Base-by-base conservation (phyloP, 2,329 filamentous ascomycete genomes). In the Arthrobotrys iridis region DNA sequence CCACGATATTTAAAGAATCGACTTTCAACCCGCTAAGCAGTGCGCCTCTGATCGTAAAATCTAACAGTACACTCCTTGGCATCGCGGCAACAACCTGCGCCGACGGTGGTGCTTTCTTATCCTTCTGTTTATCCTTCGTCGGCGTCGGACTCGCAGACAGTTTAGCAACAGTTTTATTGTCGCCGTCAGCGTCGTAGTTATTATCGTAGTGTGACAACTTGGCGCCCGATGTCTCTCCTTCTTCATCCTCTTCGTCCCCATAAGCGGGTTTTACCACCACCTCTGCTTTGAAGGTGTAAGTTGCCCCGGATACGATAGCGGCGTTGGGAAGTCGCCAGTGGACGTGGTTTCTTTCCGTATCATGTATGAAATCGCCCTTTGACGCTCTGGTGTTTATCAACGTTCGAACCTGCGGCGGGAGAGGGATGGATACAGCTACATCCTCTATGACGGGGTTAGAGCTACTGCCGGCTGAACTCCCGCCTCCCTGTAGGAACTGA, bases 1-100 rank as follows among this genome's bases (percentile, higher is more conserved):
- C 85, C 81, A 93, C 86, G 79, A 93, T 82, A 80, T 88, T 80
- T 80, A 93, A 87, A 82, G 88, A 89, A 78, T 90, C 89, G 28
- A 91, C 86, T 81, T 86, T 90, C 55, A 91, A 84, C 2, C 89
- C 89, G 79, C 89, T 90, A 13, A 89, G 85, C 78, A 91, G 80
- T 88, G 89, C 90, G 3, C 89, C 89, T 81, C 89, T 90, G 52
- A 90, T 87, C 0, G 88, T 85, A 80, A 91, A 90, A 81, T 90
- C 93, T 70, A 92, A 87, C 1, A 89, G 87, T 2, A 90, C 90
- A 40, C 91, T 92, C 77, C 87, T 91, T 13, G 92, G 92, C 92
- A 95, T 94, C 35, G 93, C 83, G 10, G 89, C 88, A 81, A 89
- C 89, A 81, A 92, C 92, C 79, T 90, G 87, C 67, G 89, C 88